phyloP scores from a whole-genome alignment of 208 protist genomes.

The Polymyxa betae region DNA sequence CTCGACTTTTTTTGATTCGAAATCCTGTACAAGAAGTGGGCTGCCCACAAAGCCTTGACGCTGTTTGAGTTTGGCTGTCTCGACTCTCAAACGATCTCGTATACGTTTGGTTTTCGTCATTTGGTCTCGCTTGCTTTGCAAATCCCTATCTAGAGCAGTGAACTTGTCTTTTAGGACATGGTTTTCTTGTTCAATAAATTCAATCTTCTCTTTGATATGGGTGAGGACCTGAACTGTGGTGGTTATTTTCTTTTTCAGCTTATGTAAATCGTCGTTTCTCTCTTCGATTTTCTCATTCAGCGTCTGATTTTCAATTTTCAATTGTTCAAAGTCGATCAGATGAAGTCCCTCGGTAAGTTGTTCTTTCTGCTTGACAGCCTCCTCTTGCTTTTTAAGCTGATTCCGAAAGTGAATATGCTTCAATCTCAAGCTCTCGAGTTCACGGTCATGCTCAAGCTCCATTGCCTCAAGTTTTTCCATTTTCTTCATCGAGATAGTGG shows the following conservation, averaged over 20 bases:
- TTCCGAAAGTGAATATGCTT: conserved; percentile 86
- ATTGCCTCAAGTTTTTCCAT: conserved; percentile 78
- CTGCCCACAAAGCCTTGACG: conserved; percentile 83
- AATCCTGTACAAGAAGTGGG: conserved; percentile 44
- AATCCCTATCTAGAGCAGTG: conserved; percentile 82
- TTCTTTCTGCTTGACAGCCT: conserved; percentile 75
- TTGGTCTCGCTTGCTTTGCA: conserved; percentile 81
- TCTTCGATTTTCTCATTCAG: conserved; percentile 98
- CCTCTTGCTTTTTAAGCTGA: conserved; percentile 75
- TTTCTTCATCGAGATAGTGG: conserved; percentile 57
- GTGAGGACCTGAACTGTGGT: conserved; percentile 95
- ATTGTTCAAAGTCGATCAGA: conserved; percentile 98
- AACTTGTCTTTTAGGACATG: conserved; percentile 81
- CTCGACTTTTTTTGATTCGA: conserved; percentile 63
- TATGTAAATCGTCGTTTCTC: conserved; percentile 93
- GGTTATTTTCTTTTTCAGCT: conserved; percentile 88
- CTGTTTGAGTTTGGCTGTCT: conserved; percentile 85
- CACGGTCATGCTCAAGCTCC: conserved; percentile 77
- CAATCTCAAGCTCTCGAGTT: conserved; percentile 82
- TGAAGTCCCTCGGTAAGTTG: conserved; percentile 84
- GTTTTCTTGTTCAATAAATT: conserved; percentile 91
- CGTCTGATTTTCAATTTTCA: conserved; percentile 98
- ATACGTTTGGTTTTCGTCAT: conserved; percentile 86
- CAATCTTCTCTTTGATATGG: conserved; percentile 96
- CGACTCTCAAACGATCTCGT: conserved; percentile 81